Evolutionary conservation across 202 grass and related monocot species (phyloP).

Genomic region (Panicum virgatum): DNA sequence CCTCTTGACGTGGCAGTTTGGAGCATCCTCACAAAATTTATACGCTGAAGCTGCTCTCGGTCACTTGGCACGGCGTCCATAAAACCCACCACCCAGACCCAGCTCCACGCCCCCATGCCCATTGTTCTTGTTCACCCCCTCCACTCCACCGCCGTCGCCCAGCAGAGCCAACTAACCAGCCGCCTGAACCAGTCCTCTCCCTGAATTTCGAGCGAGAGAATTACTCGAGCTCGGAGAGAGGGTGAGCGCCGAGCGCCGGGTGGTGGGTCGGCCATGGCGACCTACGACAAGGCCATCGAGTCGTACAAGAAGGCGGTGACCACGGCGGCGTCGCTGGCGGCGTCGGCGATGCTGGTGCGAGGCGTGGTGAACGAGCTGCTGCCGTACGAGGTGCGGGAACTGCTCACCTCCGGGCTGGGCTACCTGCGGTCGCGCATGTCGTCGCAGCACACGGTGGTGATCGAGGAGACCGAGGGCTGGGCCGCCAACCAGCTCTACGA

Average conservation of each 20-base stretch:
- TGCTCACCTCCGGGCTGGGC: slow-evolving; percentile 57
- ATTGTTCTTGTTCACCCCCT: not conserved
- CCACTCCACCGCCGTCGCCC: not conserved
- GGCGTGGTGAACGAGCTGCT: slow-evolving; percentile 73
- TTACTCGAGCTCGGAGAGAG: no score
- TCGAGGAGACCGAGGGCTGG: slow-evolving; percentile 71
- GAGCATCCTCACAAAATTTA: no score
- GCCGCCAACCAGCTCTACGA: slow-evolving; percentile 75
- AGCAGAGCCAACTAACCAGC: slow-evolving; percentile 13
- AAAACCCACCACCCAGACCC: slow-evolving; percentile 28
- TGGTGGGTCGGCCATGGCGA: slow-evolving; percentile 41
- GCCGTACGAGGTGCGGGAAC: slow-evolving; percentile 63
- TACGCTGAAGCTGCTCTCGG: no score
- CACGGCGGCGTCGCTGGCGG: slow-evolving; percentile 63
- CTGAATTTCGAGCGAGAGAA: not conserved
- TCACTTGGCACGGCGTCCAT: slow-evolving; percentile 36
- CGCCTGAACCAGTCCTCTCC: not conserved
- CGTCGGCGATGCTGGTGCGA: slow-evolving; percentile 75
- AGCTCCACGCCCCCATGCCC: no score
- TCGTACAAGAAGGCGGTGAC: slow-evolving; percentile 78
- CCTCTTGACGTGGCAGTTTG: no score
- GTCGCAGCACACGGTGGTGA: slow-evolving; percentile 65
- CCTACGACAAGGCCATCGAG: slow-evolving; percentile 71
- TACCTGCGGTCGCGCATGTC: slow-evolving; percentile 58
- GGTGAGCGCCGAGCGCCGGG: not conserved